phyloP scores from a whole-genome alignment of 139 green algal species.

The Zygnema circumcarinatum region DNA sequence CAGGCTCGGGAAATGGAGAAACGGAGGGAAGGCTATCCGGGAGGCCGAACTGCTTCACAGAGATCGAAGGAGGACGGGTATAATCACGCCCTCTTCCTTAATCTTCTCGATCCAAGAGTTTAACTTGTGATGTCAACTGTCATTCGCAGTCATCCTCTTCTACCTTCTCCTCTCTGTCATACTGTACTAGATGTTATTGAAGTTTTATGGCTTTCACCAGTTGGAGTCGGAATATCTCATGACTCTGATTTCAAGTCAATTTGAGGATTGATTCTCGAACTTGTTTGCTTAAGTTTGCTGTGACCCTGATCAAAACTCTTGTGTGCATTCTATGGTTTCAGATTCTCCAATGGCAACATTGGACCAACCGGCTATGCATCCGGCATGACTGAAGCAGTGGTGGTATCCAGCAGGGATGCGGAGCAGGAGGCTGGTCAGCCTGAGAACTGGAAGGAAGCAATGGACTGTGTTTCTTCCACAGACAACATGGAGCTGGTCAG shows the following conservation, averaged over 20 bases:
- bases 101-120: too few species aligned
- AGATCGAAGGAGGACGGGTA: not conserved
- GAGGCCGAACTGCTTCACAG: not conserved
- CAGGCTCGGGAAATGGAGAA: conserved; percentile 61
- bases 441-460: not conserved
- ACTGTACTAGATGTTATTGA: not conserved
- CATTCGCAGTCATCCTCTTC: not conserved
- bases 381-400: not conserved
- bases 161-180: not conserved
- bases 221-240: not conserved
- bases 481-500: not conserved
- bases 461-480: not conserved
- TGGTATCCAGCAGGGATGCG: not conserved
- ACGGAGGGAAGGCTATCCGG: conserved; percentile 43
- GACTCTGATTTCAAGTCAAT: too few species aligned
- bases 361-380: not conserved
- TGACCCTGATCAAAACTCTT: too few species aligned
- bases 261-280: too few species aligned
- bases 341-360: not conserved
- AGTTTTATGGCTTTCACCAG: not conserved
- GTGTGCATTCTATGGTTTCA: too few species aligned
- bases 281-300: too few species aligned
- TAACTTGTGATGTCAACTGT: not conserved
- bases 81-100: too few species aligned
- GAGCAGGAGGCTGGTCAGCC: not conserved